These are phyloP conservation scores for Aspergillus texensis DNA, from an alignment of 2,329 filamentous ascomycete species.

Conservation along the genomic window DNA sequence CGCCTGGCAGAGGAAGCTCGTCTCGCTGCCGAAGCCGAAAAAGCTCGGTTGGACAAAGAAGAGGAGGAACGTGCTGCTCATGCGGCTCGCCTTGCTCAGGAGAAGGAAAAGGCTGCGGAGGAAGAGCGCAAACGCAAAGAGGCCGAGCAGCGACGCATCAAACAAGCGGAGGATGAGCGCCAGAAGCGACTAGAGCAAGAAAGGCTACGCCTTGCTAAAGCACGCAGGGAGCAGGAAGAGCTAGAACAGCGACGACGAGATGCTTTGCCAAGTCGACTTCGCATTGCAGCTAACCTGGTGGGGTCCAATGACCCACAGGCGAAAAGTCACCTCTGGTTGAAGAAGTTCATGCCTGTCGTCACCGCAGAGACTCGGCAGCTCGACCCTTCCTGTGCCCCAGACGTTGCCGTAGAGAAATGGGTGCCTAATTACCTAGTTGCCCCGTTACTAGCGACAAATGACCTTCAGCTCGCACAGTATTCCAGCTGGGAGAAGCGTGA, in stretches of 20 bases:
- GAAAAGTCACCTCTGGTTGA: conserved; percentile 47
- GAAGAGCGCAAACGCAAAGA: conserved; percentile 46
- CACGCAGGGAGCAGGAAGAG: conserved; percentile 48
- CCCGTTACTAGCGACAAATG: conserved; percentile 52
- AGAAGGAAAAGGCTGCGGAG: conserved; percentile 48
- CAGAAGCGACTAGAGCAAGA: conserved; percentile 47
- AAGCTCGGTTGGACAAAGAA: conserved; percentile 35
- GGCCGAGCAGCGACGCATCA: conserved; percentile 45
- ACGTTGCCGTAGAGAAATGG: conserved; percentile 49
- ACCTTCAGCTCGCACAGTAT: conserved; percentile 53
- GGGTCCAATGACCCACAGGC: conserved; percentile 46
- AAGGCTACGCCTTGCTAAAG: conserved; percentile 44
- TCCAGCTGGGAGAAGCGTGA: conserved; percentile 50
- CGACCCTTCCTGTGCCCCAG: conserved; percentile 39
- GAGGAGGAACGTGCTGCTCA: conserved; percentile 38
- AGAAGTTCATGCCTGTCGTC: conserved; percentile 50
- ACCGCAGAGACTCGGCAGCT: conserved; percentile 48
- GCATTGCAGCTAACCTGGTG: conserved; percentile 48
- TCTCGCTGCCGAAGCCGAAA: conserved; percentile 32
- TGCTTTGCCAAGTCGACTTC: conserved; percentile 49
- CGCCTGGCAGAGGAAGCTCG: conserved; percentile 36
- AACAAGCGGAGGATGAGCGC: conserved; percentile 51
- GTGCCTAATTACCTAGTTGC: conserved; percentile 54
- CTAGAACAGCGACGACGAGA: conserved; percentile 50
- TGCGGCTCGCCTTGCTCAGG: conserved; percentile 39